A percentile compares a stretch with the other conserved stretches of the same genome.
phyloP scores from a whole-genome alignment of 2,329 filamentous ascomycete genomes.

The Polychaeton citri region DNA sequence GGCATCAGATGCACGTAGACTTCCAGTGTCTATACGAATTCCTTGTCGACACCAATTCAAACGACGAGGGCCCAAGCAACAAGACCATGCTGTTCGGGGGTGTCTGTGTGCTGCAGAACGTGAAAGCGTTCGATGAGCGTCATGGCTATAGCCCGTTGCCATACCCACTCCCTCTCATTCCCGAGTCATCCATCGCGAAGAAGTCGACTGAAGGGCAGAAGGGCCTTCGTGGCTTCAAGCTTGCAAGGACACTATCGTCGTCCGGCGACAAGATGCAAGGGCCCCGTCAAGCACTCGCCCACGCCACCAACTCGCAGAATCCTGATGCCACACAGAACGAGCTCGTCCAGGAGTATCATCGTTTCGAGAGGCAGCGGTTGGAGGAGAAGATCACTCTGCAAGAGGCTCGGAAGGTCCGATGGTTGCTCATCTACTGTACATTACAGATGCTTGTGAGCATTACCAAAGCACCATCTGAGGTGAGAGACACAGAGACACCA shows the following conservation, averaged over 20 bases:
- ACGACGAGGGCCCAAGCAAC: slow-evolving; percentile 27
- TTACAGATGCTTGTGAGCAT: slow-evolving; percentile 59
- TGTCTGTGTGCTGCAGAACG: slow-evolving; percentile 55
- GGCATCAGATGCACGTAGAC: slow-evolving; percentile 51
- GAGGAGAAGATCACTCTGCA: slow-evolving; percentile 47
- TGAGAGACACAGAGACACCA: slow-evolving; percentile 42
- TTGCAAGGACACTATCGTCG: slow-evolving; percentile 25
- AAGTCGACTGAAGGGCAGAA: slow-evolving; percentile 18
- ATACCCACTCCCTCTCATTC: slow-evolving; percentile 55
- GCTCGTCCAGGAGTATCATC: slow-evolving; percentile 55
- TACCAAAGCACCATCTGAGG: slow-evolving; percentile 46
- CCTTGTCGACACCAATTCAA: slow-evolving; percentile 49
- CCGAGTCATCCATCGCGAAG: slow-evolving; percentile 26
- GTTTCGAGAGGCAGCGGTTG: slow-evolving; percentile 51
- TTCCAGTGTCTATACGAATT: slow-evolving; percentile 60
- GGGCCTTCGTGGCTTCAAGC: slow-evolving; percentile 21
- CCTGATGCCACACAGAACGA: slow-evolving; percentile 24
- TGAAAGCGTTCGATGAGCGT: slow-evolving; percentile 51
- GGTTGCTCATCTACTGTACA: slow-evolving; percentile 61
- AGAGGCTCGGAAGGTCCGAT: slow-evolving; percentile 64
- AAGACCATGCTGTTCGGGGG: slow-evolving; percentile 33
- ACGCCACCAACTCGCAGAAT: slow-evolving; percentile 34
- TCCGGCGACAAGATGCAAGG: slow-evolving; percentile 34
- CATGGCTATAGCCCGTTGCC: slow-evolving; percentile 47
- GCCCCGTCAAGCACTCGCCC: slow-evolving; percentile 38